phyloP scores from a whole-genome alignment of 495 filamentous ascomycete genomes.

The Neurospora sp. region DNA sequence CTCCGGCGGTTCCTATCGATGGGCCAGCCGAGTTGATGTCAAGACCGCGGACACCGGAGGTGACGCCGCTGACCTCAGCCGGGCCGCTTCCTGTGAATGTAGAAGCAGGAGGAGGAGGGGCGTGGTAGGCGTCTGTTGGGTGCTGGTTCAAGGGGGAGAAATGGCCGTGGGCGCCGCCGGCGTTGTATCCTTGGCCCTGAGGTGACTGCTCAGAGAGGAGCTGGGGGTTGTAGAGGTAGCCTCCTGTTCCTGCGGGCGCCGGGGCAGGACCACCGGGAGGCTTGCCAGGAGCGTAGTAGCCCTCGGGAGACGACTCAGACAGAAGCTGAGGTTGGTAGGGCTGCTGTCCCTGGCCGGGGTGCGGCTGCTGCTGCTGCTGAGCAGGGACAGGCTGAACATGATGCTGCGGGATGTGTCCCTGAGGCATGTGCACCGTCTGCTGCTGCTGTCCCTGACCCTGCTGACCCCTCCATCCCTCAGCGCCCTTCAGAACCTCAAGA shows the following conservation, averaged over 20 bases:
- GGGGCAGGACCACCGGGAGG: background rate
- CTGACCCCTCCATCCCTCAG: constrained; percentile 17
- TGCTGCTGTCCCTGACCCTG: background rate
- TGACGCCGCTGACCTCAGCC: background rate
- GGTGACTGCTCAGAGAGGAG: background rate
- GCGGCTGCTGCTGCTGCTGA: background rate
- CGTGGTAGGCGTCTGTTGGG: background rate
- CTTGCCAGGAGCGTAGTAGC: background rate
- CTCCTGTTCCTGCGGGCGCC: background rate
- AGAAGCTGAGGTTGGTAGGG: background rate
- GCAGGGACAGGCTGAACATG: background rate
- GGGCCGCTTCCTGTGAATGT: background rate
- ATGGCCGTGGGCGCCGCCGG: background rate
- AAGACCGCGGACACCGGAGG: background rate
- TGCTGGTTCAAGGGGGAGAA: background rate
- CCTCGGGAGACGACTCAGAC: background rate
- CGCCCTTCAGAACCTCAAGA: constrained; percentile 18
- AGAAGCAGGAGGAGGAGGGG: background rate
- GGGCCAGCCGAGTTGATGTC: constrained; percentile 3
- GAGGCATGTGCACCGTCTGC: background rate
- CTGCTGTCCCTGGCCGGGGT: background rate
- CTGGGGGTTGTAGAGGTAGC: background rate
- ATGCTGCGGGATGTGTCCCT: background rate
- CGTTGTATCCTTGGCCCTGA: background rate
- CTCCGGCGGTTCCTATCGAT: background rate